Percentiles rank a stretch among this genome's conserved stretches.
Conservation (phyloP, 2,329 filamentous ascomycete genomes). For the Pseudocercospora crystallina region DNA sequence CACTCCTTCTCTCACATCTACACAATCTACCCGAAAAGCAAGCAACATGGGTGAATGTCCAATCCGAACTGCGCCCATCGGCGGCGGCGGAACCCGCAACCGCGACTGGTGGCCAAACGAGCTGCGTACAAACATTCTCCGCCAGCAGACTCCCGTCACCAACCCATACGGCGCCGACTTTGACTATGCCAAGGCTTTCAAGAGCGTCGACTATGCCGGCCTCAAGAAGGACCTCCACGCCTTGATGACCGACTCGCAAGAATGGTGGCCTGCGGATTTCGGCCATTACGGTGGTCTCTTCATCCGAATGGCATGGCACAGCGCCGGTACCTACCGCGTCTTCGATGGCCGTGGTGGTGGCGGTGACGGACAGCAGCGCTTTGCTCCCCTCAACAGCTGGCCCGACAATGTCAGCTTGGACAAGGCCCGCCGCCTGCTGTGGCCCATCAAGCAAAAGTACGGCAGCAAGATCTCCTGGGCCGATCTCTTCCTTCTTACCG, state of each 20-base stretch:
- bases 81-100: constrained; percentile 62
- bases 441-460: constrained; percentile 84
- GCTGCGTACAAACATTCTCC: constrained; percentile 69
- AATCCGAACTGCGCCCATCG: constrained; percentile 31
- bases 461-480: constrained; percentile 81
- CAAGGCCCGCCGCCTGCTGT: constrained; percentile 76
- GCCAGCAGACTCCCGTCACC: constrained; percentile 64
- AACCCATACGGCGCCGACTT: constrained; percentile 66
- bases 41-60: constrained; percentile 33
- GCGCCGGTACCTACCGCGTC: constrained; percentile 74
- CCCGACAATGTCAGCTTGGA: constrained; percentile 76
- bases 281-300: constrained; percentile 80
- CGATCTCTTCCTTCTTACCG: constrained; percentile 68
- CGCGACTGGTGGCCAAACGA: constrained; percentile 73
- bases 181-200: constrained; percentile 72
- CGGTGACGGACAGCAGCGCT: constrained; percentile 71
- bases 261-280: constrained; percentile 80
- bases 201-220: constrained; percentile 66
- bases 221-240: constrained; percentile 72
- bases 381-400: constrained; percentile 79
- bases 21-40: background rate
- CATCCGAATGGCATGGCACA: constrained; percentile 80
- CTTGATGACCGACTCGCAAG: constrained; percentile 75
- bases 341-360: constrained; percentile 73
- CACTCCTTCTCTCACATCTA: background rate